These are phyloP conservation scores for Scenedesmus sp. DNA, from an alignment of 163 green algal genomes.

Conservation along the genomic window DNA sequence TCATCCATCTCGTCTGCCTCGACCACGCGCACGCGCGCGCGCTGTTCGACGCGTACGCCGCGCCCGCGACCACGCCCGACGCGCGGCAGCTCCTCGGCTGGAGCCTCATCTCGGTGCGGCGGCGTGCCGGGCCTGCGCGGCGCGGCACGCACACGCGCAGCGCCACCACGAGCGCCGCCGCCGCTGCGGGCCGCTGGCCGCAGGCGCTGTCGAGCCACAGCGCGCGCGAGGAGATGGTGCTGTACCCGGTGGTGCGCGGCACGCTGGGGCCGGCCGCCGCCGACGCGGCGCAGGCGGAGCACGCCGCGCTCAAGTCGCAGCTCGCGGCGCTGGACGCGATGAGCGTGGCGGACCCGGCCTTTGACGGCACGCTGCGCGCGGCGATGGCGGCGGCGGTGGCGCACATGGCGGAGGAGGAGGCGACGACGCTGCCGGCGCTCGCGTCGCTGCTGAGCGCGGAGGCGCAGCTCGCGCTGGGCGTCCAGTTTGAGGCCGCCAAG, in stretches of 20 bases:
- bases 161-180: neutral
- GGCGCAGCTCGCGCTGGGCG: slow-evolving; percentile 40
- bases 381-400: slow-evolving; percentile 4
- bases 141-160: neutral
- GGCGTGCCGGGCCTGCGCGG: neutral
- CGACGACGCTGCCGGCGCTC: slow-evolving; percentile 25
- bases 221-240: slow-evolving; percentile 43
- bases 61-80: slow-evolving; percentile 4
- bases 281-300: slow-evolving; percentile 17
- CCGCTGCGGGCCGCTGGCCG: neutral
- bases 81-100: slow-evolving; percentile 38
- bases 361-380: slow-evolving; percentile 33
- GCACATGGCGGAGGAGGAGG: slow-evolving; percentile 48
- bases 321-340: slow-evolving; percentile 42
- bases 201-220: slow-evolving; percentile 35
- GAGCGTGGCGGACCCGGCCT: slow-evolving; percentile 22
- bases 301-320: slow-evolving; percentile 26
- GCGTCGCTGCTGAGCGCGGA: slow-evolving; percentile 24
- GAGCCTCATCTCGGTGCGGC: slow-evolving; percentile 43
- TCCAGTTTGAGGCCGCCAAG: slow-evolving; percentile 49
- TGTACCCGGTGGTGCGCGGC: slow-evolving; percentile 41
- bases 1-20: slow-evolving; percentile 33
- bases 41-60: slow-evolving; percentile 35
- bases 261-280: slow-evolving; percentile 26
- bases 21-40: slow-evolving; percentile 39